Conservation (phyloP, 176 grass and related monocot genomes). For the Carex parvula region DNA sequence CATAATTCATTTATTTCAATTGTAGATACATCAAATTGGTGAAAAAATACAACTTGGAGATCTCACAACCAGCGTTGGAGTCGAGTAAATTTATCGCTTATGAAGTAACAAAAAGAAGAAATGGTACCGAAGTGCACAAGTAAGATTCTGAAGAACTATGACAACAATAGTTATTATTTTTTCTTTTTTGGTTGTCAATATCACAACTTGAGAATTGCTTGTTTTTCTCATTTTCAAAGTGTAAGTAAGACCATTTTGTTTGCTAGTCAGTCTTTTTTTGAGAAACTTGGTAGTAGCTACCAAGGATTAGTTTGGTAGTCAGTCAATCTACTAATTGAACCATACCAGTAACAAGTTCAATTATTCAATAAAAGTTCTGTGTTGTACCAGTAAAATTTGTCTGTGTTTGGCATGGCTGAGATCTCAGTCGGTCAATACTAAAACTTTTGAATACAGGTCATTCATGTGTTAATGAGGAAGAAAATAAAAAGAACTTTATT, state of each 20-base stretch:
- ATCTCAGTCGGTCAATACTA: neutral
- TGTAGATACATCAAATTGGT: conserved; percentile 37
- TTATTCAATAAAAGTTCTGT: neutral
- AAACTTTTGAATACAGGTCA: neutral
- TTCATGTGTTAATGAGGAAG: neutral
- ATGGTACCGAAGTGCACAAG: conserved; percentile 29
- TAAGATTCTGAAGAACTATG: conserved; percentile 4
- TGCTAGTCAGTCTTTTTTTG: neutral
- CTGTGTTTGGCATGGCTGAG: neutral
- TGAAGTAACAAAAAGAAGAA: conserved; percentile 23
- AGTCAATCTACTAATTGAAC: neutral
- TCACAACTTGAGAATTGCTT: neutral
- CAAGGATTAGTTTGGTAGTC: neutral
- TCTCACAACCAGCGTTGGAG: conserved; percentile 41
- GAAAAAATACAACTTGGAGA: conserved; percentile 38
- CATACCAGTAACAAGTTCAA: neutral
- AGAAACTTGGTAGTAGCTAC: no score
- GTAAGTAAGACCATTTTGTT: neutral
- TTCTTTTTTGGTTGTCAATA: neutral
- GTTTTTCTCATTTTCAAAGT: neutral
- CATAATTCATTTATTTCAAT: no score
- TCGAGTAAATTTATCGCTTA: neutral
- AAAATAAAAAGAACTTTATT: neutral
- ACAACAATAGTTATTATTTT: neutral
- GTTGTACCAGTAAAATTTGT: neutral